Evolutionary conservation across 495 filamentous ascomycete species (phyloP).

Genomic region (Podospora pseudopauciseta): DNA sequence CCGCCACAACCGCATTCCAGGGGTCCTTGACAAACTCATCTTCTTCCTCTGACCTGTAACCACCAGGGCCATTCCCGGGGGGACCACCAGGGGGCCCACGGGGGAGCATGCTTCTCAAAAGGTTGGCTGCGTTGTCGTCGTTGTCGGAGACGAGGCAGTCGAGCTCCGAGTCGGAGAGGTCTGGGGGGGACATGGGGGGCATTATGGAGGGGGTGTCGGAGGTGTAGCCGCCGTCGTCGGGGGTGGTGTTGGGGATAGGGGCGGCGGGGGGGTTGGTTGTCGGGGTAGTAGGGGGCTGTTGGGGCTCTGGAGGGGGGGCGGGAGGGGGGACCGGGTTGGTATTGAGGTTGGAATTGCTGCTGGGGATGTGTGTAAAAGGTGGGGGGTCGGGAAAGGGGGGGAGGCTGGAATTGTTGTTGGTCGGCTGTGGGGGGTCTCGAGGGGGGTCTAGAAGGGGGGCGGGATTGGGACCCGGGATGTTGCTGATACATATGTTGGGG

Average conservation of each 20-base stretch:
- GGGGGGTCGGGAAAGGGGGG: background rate
- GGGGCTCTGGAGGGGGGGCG: background rate
- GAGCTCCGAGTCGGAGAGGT: conserved; percentile 34
- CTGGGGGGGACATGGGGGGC: conserved; percentile 32
- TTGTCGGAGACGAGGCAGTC: conserved; percentile 28
- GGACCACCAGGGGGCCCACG: background rate
- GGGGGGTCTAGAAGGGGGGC: background rate
- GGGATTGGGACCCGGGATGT: background rate
- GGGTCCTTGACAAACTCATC: conserved; percentile 57
- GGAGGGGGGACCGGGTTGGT: background rate
- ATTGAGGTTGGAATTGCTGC: background rate
- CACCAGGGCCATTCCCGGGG: background rate
- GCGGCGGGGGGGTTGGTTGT: background rate
- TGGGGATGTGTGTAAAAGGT: background rate
- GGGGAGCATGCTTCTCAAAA: background rate
- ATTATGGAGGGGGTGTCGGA: conserved; percentile 26
- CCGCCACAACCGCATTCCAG: conserved; percentile 83
- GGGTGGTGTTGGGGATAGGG: background rate
- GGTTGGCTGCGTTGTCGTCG: conserved; percentile 1
- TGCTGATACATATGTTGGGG: background rate
- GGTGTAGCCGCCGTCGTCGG: conserved; percentile 10
- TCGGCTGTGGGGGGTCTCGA: background rate
- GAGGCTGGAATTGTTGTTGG: background rate
- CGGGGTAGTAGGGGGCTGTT: background rate
- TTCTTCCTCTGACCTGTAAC: background rate